These are phyloP conservation scores for Poronia punctata DNA, from an alignment of 495 filamentous ascomycete genomes.

Conservation along the genomic window DNA sequence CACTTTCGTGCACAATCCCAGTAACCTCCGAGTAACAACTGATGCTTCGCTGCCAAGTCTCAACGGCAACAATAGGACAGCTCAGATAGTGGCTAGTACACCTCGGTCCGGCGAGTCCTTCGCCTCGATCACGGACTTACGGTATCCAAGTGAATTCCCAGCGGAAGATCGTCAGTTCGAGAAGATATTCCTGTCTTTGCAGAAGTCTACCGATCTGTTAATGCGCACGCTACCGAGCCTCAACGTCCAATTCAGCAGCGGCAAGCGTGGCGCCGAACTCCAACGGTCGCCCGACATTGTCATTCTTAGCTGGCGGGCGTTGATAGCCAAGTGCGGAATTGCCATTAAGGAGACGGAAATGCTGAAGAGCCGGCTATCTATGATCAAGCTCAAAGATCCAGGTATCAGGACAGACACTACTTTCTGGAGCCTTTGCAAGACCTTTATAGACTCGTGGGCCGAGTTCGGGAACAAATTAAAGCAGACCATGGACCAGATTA, in stretches of 20 bases:
- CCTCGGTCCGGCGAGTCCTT: conserved; percentile 79
- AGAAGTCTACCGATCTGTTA: conserved; percentile 57
- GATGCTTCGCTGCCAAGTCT: conserved; percentile 37
- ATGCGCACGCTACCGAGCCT: conserved; percentile 60
- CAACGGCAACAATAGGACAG: conserved; percentile 37
- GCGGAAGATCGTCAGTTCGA: conserved; percentile 77
- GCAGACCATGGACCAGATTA: conserved; percentile 52
- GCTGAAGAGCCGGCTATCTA: conserved; percentile 63
- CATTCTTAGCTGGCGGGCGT: conserved; percentile 60
- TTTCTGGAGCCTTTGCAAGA: conserved; percentile 77
- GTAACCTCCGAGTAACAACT: conserved; percentile 46
- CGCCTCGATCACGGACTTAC: conserved; percentile 42
- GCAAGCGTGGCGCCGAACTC: conserved; percentile 36
- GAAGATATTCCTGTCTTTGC: conserved; percentile 66
- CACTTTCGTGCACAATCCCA: conserved; percentile 54
- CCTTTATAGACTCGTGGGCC: conserved; percentile 68
- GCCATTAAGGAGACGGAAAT: conserved; percentile 59
- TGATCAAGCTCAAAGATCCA: conserved; percentile 77
- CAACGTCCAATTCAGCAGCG: conserved; percentile 51
- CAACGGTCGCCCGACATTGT: conserved; percentile 40
- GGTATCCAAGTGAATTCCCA: conserved; percentile 48
- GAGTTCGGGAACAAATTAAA: conserved; percentile 66
- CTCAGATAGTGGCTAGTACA: conserved; percentile 49
- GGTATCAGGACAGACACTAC: conserved; percentile 65
- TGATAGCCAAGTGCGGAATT: conserved; percentile 57